phyloP scores from a whole-genome alignment of 148 eudicot species.

The Beta vulgaris region DNA sequence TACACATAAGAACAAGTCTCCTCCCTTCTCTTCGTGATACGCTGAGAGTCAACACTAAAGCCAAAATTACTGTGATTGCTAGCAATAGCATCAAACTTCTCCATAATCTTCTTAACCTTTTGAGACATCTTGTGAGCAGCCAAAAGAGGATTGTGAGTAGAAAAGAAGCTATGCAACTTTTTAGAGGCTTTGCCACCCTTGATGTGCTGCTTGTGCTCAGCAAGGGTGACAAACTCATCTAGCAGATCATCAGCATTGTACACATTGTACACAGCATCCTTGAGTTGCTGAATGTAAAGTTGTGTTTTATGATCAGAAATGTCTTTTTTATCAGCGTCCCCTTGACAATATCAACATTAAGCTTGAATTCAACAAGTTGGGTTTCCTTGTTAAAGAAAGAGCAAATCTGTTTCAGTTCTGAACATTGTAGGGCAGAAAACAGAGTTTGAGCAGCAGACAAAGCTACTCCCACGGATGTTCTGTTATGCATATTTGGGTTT shows the following conservation, averaged over 20 bases:
- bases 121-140: not conserved
- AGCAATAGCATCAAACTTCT: not conserved
- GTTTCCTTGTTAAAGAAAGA: not conserved
- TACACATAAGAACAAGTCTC: not conserved
- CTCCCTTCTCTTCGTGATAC: not conserved
- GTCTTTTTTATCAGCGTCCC: not conserved
- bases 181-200: not conserved
- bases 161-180: not conserved
- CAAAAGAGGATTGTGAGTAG: not conserved
- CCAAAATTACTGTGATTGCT: not conserved
- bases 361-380: not conserved
- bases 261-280: no score
- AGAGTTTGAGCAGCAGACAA: no score
- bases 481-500: no score
- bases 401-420: not conserved
- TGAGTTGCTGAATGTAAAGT: not conserved
- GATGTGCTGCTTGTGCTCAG: not conserved
- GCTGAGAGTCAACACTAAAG: not conserved
- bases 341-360: not conserved
- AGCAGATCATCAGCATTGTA: constrained; percentile 10
- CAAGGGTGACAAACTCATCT: not conserved
- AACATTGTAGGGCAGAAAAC: no score
- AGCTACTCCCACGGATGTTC: no score
- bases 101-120: not conserved
- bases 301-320: not conserved